Conservation (phyloP, 202 grass and related monocot species). For the Brachypodium distachyon region DNA sequence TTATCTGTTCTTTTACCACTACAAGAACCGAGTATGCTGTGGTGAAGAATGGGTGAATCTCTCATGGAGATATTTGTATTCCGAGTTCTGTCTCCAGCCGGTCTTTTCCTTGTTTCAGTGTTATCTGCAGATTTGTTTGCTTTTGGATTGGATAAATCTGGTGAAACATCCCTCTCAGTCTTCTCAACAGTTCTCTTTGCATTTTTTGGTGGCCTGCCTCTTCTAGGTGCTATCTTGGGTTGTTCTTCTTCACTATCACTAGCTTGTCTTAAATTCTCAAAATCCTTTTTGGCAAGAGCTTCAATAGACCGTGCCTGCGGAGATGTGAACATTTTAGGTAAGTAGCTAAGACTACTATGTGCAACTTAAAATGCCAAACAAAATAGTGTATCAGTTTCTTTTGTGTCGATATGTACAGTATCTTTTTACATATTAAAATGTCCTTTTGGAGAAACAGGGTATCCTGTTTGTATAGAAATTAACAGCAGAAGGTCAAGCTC, state of each 20-base stretch:
- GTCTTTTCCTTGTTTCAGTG: constrained; percentile 36
- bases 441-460: not conserved
- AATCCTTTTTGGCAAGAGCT: constrained; percentile 81
- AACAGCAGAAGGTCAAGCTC: not conserved
- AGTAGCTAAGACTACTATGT: not conserved
- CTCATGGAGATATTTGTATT: constrained; percentile 26
- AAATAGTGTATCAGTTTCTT: constrained; percentile 8
- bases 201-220: constrained; percentile 58
- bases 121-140: constrained; percentile 29
- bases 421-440: not conserved
- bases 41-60: constrained; percentile 22
- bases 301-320: constrained; percentile 66
- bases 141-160: constrained; percentile 47
- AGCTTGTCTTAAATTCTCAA: constrained; percentile 70
- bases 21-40: constrained; percentile 9
- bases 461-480: not conserved
- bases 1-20: constrained; percentile 41
- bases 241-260: constrained; percentile 51
- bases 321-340: not conserved
- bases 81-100: constrained; percentile 16
- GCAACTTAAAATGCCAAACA: not conserved
- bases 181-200: constrained; percentile 6
- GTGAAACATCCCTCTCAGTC: constrained; percentile 13
- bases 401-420: not conserved
- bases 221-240: constrained; percentile 46